A percentile compares a stretch with the other conserved stretches of the same genome.
These are phyloP conservation scores for Talaromyces albobiverticillius DNA, from an alignment of 2,329 filamentous ascomycete genomes.

Conservation along the genomic window DNA sequence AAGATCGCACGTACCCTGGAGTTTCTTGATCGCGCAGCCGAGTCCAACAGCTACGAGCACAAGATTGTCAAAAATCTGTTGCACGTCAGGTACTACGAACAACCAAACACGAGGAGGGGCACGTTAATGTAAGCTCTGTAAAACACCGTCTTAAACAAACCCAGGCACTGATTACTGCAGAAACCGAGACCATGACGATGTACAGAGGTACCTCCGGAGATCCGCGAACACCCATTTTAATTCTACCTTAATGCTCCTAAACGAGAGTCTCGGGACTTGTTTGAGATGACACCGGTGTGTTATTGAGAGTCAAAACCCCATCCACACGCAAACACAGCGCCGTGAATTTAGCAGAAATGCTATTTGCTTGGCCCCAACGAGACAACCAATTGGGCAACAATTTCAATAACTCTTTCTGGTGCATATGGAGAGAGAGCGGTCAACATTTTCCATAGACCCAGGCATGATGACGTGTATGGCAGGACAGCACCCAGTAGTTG, in stretches of 20 bases:
- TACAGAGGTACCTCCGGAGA: constrained; percentile 29
- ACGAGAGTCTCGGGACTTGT: constrained; percentile 48
- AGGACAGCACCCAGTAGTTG: not conserved
- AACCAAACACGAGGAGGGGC: constrained; percentile 28
- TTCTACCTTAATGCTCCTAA: constrained; percentile 44
- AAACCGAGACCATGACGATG: constrained; percentile 25
- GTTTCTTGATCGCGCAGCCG: constrained; percentile 44
- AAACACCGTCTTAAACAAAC: not conserved
- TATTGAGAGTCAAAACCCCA: constrained; percentile 18
- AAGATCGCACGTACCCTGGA: constrained; percentile 44
- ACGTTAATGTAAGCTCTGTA: constrained; percentile 28
- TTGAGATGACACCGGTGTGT: constrained; percentile 24
- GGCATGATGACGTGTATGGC: constrained; percentile 6
- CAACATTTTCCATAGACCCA: not conserved
- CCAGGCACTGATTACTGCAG: constrained; percentile 23
- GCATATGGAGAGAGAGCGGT: constrained; percentile 1
- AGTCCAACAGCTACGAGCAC: constrained; percentile 41
- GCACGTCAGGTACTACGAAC: constrained; percentile 43
- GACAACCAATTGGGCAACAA: not conserved
- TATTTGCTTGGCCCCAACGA: not conserved
- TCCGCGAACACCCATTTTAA: constrained; percentile 41
- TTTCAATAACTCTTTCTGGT: not conserved
- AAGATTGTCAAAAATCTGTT: constrained; percentile 47
- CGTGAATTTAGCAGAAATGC: not conserved
- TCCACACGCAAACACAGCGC: constrained; percentile 1